Evolutionary conservation across 208 protist species (phyloP), one percentile per base, ranked within the genome.

Genomic region (Wallacemonas sp.): DNA sequence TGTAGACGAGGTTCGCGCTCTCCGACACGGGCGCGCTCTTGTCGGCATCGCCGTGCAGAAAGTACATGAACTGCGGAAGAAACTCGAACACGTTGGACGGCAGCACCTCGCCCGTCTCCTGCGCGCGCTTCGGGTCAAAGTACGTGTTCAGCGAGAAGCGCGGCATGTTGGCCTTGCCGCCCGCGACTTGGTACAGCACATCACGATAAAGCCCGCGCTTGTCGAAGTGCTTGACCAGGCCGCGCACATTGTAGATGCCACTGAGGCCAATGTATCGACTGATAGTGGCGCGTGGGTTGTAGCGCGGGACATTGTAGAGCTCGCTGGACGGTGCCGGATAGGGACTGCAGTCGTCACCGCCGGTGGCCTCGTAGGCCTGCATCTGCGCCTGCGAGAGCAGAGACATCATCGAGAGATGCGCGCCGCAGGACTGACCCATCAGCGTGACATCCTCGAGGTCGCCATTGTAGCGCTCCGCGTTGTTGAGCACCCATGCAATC

Each of bases 401-500:
- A 28, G 86, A 93, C 85, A 95, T 89, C 81, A 92, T 89, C 62
- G 85, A 86, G 61, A 95, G 74, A 63, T 95, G 90, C 54, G 90
- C 90, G 36, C 90, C 90, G 11, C 87, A 87, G 16, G 87, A 93
- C 46, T 95, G 90, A 10, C 90, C 86, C 38, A 93, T 67, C 48
- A 95, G 59, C 22, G 87, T 93, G 36, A 95, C 81, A 64, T 93
- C 28, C 29, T 57, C 71, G 71, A 72, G 49, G 67, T 65, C 22
- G 66, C 75, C 67, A 77, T 74, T 22, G 78, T 79, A 77, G 7
- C 76, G 77, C 26, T 49, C 61, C 77, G 72, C 57, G 83, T 83
- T 20, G 77, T 78, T 75, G 52, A 95, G 61, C 70, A 93, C 87
- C 90, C 90, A 97, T 42, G 69, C 72, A 48, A 97, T 81, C 41